These are phyloP conservation scores for Skeletonema potamos DNA, from an alignment of 108 stramenopile species.

Conservation along the genomic window DNA sequence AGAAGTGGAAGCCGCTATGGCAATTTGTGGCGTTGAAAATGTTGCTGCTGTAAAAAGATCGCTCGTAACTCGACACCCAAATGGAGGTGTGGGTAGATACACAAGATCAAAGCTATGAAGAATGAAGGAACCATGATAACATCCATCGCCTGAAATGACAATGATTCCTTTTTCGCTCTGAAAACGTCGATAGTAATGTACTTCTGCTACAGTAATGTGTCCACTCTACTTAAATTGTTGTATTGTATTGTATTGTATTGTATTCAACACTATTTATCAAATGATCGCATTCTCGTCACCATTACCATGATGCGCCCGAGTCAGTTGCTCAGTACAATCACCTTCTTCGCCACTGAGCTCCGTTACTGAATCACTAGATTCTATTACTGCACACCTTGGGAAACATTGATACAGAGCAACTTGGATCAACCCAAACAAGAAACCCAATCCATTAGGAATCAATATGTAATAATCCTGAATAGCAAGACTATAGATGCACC, in stretches of 20 bases:
- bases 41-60: conserved; percentile 36
- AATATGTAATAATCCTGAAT: conserved; percentile 67
- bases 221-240: background rate
- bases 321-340: conserved; percentile 4
- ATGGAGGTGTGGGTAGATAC: conserved; percentile 19
- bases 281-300: background rate
- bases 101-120: conserved; percentile 31
- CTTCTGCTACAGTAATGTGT: background rate
- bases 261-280: background rate
- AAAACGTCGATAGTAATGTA: too few relatives aligned
- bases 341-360: conserved; percentile 1
- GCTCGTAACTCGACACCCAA: conserved; percentile 38
- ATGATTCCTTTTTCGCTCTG: background rate
- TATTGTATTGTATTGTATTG: background rate
- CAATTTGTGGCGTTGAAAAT: conserved; percentile 58
- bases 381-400: conserved; percentile 4
- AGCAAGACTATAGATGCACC: conserved; percentile 71
- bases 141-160: background rate
- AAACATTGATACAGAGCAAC: conserved; percentile 41
- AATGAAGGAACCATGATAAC: background rate
- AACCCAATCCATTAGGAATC: conserved; percentile 77
- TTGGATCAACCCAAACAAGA: conserved; percentile 60
- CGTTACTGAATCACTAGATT: background rate
- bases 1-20: conserved; percentile 85
- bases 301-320: background rate